Evolutionary conservation across 148 eudicot species (phyloP).

Genomic region (Camellia japonica): DNA sequence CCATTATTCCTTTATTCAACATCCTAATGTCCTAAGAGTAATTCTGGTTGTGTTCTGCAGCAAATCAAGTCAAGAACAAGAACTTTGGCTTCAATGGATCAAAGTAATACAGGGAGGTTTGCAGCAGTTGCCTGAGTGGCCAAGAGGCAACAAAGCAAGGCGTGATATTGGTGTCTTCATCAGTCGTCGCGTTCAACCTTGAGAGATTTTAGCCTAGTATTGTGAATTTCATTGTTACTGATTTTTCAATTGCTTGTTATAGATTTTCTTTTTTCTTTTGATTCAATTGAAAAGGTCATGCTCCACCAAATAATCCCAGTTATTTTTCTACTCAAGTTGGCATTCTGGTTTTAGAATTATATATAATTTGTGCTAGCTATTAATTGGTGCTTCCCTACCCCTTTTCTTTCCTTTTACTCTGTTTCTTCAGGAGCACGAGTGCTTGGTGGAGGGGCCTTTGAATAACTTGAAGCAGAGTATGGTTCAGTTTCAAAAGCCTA

Average conservation of each 20-base stretch:
- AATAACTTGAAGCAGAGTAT: too few relatives aligned
- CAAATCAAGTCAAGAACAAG: background rate
- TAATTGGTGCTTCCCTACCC: too few relatives aligned
- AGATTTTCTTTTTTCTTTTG: background rate
- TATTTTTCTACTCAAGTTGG: background rate
- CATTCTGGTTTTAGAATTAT: too few relatives aligned
- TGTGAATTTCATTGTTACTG: background rate
- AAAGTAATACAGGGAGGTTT: background rate
- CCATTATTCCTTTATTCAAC: background rate
- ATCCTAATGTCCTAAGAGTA: background rate
- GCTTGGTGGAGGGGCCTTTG: too few relatives aligned
- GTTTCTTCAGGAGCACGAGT: too few relatives aligned
- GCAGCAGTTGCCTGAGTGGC: slow-evolving; percentile 2
- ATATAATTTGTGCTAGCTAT: too few relatives aligned
- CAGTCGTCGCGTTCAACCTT: background rate
- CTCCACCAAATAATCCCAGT: too few relatives aligned
- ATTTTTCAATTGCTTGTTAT: background rate
- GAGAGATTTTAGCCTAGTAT: background rate
- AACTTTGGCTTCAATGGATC: background rate
- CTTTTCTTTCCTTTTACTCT: too few relatives aligned
- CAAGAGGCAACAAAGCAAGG: background rate
- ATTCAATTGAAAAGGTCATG: background rate
- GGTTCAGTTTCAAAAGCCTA: too few relatives aligned
- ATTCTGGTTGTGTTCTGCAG: slow-evolving; percentile 1
- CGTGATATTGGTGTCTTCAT: background rate